Evolutionary conservation across 495 filamentous ascomycete species (phyloP), one percentile per base, ranked within the genome.

Genomic region (Aspergillus cavernicola): DNA sequence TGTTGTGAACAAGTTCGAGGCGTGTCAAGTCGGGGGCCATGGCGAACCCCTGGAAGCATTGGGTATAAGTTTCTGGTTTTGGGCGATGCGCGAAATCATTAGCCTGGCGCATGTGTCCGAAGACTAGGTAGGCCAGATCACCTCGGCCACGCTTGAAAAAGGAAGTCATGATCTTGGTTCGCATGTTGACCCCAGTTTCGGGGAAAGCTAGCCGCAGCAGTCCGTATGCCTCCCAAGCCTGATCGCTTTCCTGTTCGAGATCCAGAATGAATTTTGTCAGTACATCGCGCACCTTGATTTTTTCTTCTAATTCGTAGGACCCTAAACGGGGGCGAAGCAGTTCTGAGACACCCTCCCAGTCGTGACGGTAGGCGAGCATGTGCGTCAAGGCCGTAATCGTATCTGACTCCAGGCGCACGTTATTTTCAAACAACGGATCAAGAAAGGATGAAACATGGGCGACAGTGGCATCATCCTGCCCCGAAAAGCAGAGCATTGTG

Each of bases 81-180:
- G 93, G 89, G 0, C 85, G 77, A 12, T 79, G 74, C 0, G 67
- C 63, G 16, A 67, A 67, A 38, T 80, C 72, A 22, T 74, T 73
- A 29, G 87, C 82, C 22, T 83, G 75, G 11, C 87, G 85, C 90
- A 97, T 96, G 67, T 96, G 89, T 22, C 87, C 86, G 65, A 98
- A 96, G 43, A 93, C 80, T 53, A 90, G 73, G 29, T 79, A 83
- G 1, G 88, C 93, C 78, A 96, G 87, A 57, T 97, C 90, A 6
- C 85, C 77, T 13, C 89, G 81, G 26, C 76, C 69, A 26, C 90
- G 85, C 6, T 76, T 72, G 64, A 95, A 97, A 73, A 97, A 95
- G 29, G 78, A 72, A 15, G 82, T 75, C 90, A 98, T 97, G 37
- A 97, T 74, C 15, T 77, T 67, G 4, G 83, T 83, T 18, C 92